phyloP scores from a whole-genome alignment of 2,329 filamentous ascomycete genomes.

The Phialemoniopsis sp. region DNA sequence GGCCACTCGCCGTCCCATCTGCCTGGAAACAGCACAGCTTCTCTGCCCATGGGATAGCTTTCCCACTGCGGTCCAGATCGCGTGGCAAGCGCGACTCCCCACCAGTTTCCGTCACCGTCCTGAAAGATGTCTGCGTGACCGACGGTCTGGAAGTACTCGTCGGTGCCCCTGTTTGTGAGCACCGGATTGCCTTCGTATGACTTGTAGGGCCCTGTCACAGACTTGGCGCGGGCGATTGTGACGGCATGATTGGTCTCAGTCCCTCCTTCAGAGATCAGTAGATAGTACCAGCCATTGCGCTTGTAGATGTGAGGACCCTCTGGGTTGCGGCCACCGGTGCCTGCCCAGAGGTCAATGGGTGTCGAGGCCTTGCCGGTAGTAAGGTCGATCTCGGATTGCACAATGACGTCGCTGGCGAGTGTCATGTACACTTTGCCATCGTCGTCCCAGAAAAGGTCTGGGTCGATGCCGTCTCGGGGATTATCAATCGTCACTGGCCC shows the following conservation, averaged over 20 bases:
- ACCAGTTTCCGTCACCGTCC: conserved; percentile 43
- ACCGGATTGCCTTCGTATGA: conserved; percentile 36
- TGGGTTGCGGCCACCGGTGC: conserved; percentile 35
- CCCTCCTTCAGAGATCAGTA: conserved; percentile 56
- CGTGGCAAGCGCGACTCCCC: conserved; percentile 42
- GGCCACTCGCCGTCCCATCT: conserved; percentile 47
- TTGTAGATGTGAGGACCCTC: conserved; percentile 58
- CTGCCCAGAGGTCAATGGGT: conserved; percentile 34
- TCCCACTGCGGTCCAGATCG: conserved; percentile 34
- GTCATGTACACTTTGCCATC: conserved; percentile 30
- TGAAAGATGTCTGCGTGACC: conserved; percentile 43
- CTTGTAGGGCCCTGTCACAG: conserved; percentile 37
- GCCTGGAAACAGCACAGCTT: conserved; percentile 43
- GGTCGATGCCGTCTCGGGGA: too few relatives aligned
- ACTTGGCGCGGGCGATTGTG: conserved; percentile 34
- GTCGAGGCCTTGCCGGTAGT: conserved; percentile 25
- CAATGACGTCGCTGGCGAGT: conserved; percentile 20
- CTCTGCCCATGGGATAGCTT: conserved; percentile 49
- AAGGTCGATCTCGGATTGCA: conserved; percentile 25
- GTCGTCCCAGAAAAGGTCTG: conserved; percentile 38
- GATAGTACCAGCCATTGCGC: conserved; percentile 54
- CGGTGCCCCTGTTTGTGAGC: conserved; percentile 31
- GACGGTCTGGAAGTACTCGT: conserved; percentile 38
- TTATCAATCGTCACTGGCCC: too few relatives aligned
- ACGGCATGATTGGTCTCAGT: conserved; percentile 56